These are phyloP conservation scores for Ambrosiella xylebori DNA, from an alignment of 2,329 filamentous ascomycete species.

Conservation along the genomic window DNA sequence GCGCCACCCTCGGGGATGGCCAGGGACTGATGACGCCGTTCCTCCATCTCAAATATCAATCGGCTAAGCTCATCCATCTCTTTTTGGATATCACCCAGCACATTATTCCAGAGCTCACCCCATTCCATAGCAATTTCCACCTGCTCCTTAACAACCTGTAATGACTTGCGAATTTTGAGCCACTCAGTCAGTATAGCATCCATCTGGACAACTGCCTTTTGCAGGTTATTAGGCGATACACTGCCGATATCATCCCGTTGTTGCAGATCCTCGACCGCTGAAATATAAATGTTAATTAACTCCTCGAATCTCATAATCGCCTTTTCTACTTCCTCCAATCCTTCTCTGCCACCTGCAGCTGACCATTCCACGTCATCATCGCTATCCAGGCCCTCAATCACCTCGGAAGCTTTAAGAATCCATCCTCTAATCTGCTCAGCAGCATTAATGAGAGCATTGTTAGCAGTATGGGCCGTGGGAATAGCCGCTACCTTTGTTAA, in stretches of 20 bases:
- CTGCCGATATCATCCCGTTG: constrained; percentile 54
- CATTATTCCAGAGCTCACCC: constrained; percentile 91
- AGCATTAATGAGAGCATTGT: constrained; percentile 66
- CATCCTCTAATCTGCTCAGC: constrained; percentile 86
- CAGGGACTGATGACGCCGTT: constrained; percentile 69
- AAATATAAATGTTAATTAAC: constrained; percentile 80
- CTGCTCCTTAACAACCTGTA: constrained; percentile 70
- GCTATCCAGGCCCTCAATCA: constrained; percentile 74
- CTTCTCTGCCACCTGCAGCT: constrained; percentile 67
- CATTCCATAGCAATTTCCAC: constrained; percentile 98
- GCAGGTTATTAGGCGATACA: constrained; percentile 55
- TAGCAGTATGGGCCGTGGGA: constrained; percentile 66
- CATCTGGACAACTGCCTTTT: constrained; percentile 69
- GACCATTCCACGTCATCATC: constrained; percentile 98
- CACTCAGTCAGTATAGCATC: constrained; percentile 72
- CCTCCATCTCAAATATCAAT: constrained; percentile 94
- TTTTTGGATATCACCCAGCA: constrained; percentile 79
- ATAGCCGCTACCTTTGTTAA: constrained; percentile 73
- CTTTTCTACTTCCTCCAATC: constrained; percentile 53
- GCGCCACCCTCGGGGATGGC: constrained; percentile 42
- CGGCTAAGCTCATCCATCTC: constrained; percentile 66
- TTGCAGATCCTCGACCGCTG: constrained; percentile 85
- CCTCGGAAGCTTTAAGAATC: constrained; percentile 83
- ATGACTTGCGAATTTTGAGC: constrained; percentile 59
- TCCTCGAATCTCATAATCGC: constrained; percentile 74